Conservation (phyloP, 768 basidiomycete species). For the Hortiboletus campestris region DNA sequence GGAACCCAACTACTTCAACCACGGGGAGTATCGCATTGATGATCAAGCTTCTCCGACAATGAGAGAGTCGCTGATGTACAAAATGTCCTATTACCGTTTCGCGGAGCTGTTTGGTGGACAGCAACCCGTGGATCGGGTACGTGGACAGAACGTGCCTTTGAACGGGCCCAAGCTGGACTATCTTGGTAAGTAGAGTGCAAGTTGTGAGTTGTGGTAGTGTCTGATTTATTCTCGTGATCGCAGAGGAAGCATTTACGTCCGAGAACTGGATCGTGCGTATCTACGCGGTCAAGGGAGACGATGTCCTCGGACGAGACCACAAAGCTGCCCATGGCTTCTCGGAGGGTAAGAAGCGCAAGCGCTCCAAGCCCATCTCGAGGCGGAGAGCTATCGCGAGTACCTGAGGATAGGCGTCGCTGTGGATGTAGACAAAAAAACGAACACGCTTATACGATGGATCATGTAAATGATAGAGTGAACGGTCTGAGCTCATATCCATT, state of each 20-base stretch:
- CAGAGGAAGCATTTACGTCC: slow-evolving; percentile 97
- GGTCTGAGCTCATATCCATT: background rate
- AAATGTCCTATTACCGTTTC: slow-evolving; percentile 98
- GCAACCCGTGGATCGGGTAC: slow-evolving; percentile 79
- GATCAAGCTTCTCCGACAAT: slow-evolving; percentile 81
- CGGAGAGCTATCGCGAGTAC: slow-evolving; percentile 43
- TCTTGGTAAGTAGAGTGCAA: slow-evolving; percentile 56
- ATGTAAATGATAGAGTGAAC: slow-evolving; percentile 6
- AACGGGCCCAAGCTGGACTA: slow-evolving; percentile 82
- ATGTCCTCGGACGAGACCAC: slow-evolving; percentile 84
- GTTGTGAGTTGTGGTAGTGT: background rate
- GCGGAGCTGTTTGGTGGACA: slow-evolving; percentile 80
- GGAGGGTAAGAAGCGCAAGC: slow-evolving; percentile 87
- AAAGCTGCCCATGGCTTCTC: slow-evolving; percentile 85
- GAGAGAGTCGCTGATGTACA: slow-evolving; percentile 98
- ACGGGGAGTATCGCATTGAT: slow-evolving; percentile 93
- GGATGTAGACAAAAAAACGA: background rate
- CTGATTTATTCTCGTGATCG: background rate
- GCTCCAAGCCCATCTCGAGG: slow-evolving; percentile 63
- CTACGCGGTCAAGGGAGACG: slow-evolving; percentile 93
- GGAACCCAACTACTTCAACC: slow-evolving; percentile 91
- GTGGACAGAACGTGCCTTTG: slow-evolving; percentile 79
- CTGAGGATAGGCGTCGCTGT: slow-evolving; percentile 3
- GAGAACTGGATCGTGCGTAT: slow-evolving; percentile 99
- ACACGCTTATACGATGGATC: background rate